Evolutionary conservation across 2,329 filamentous ascomycete species (phyloP).

Genomic region (Stylonectria norvegica): DNA sequence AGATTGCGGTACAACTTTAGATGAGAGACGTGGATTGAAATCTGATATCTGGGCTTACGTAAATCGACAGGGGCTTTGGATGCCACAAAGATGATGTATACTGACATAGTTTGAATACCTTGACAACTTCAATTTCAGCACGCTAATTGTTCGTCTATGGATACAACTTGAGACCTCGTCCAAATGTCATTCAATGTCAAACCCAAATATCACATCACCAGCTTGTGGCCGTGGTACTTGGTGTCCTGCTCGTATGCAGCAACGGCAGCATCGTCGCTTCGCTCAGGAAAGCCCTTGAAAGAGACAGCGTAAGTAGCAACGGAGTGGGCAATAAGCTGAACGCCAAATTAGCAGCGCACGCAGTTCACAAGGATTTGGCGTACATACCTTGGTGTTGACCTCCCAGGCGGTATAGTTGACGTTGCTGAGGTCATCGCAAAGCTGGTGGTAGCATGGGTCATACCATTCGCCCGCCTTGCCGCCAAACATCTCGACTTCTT

Average conservation of each 20-base stretch:
- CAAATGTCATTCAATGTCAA: background rate
- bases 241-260: slow-evolving; percentile 32
- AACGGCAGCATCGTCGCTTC: slow-evolving; percentile 33
- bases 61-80: too few relatives aligned
- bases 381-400: slow-evolving; percentile 54
- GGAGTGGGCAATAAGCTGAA: slow-evolving; percentile 64
- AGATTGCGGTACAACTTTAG: too few relatives aligned
- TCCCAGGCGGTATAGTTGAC: slow-evolving; percentile 59
- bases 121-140: too few relatives aligned
- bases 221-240: slow-evolving; percentile 50
- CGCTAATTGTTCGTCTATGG: too few relatives aligned
- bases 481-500: slow-evolving; percentile 66
- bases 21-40: too few relatives aligned
- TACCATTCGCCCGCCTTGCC: slow-evolving; percentile 61
- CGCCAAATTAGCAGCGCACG: slow-evolving; percentile 18
- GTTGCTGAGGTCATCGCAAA: slow-evolving; percentile 58
- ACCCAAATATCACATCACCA: slow-evolving; percentile 39
- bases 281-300: slow-evolving; percentile 62
- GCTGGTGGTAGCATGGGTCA: slow-evolving; percentile 59
- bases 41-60: too few relatives aligned
- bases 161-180: too few relatives aligned
- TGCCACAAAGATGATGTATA: too few relatives aligned
- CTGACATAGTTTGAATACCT: too few relatives aligned
- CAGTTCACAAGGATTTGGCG: background rate
- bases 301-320: slow-evolving; percentile 67